Percentiles rank a stretch among this genome's conserved stretches.
Evolutionary conservation across 1,139 yeast species (phyloP).

Genomic region (Pneumocystis canis): DNA sequence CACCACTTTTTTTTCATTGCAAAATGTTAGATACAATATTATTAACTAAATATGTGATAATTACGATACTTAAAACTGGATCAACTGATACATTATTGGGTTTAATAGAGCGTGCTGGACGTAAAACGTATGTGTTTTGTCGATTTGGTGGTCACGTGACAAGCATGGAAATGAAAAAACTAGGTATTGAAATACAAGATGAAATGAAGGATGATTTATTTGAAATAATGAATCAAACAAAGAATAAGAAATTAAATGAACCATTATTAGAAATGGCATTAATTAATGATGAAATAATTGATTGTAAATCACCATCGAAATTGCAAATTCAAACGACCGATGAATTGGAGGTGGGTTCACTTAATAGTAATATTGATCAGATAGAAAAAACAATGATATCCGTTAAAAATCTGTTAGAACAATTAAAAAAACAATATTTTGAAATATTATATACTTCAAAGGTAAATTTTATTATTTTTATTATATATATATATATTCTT

Average conservation of each 20-base stretch:
- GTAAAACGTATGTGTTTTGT: neutral
- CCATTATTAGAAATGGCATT: no score
- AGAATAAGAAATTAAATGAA: no score
- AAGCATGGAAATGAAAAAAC: neutral
- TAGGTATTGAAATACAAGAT: no score
- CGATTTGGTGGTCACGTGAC: neutral
- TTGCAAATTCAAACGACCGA: no score
- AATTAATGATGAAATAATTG: no score
- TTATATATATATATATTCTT: neutral
- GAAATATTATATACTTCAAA: neutral
- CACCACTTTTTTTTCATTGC: neutral
- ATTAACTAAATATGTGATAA: neutral
- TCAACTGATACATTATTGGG: neutral
- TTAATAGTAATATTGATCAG: neutral
- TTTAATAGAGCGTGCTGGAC: neutral
- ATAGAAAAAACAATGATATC: neutral
- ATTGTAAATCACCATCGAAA: no score
- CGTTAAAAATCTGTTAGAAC: neutral
- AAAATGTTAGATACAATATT: neutral
- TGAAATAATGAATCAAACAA: no score
- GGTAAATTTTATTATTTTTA: neutral
- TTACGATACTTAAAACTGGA: neutral
- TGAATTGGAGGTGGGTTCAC: no score
- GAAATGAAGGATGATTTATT: no score
- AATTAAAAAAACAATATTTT: neutral